Percentiles rank a stretch among this genome's conserved stretches.
These are phyloP conservation scores for Pharnaceum exiguum DNA, from an alignment of 148 eudicot genomes.

Conservation along the genomic window DNA sequence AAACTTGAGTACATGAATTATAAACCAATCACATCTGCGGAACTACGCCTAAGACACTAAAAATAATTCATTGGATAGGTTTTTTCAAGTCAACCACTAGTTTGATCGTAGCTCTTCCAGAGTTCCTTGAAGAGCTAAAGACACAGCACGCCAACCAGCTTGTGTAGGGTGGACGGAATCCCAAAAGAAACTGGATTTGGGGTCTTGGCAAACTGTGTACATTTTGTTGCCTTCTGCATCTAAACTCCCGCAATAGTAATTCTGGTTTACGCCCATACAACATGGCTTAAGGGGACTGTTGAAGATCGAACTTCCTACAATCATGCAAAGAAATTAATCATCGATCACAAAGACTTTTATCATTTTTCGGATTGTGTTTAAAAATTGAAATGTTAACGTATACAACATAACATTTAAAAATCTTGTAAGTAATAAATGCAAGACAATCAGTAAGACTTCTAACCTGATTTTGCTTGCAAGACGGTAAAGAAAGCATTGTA, in stretches of 20 bases:
- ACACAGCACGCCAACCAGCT: constrained; percentile 75
- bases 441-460: too few relatives aligned
- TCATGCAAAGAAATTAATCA: background rate
- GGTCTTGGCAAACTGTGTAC: constrained; percentile 60
- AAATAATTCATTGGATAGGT: background rate
- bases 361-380: too few relatives aligned
- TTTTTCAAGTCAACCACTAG: background rate
- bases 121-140: constrained; percentile 27
- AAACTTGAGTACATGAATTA: too few relatives aligned
- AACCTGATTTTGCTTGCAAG: constrained; percentile 40
- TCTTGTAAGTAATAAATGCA: too few relatives aligned
- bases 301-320: constrained; percentile 44
- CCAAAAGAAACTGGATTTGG: constrained; percentile 62
- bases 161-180: constrained; percentile 74
- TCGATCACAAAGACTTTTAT: too few relatives aligned
- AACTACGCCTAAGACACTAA: too few relatives aligned
- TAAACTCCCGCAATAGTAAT: constrained; percentile 37
- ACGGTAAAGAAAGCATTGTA: constrained; percentile 21
- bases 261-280: constrained; percentile 43
- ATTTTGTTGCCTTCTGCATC: constrained; percentile 48
- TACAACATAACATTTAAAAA: too few relatives aligned
- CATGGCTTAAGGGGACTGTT: constrained; percentile 68
- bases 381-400: too few relatives aligned
- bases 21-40: too few relatives aligned
- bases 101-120: constrained; percentile 27